A percentile compares a stretch with the other conserved stretches of the same genome.
These are phyloP conservation scores for Ceratonia siliqua DNA, from an alignment of 306 rosid species.

Conservation along the genomic window DNA sequence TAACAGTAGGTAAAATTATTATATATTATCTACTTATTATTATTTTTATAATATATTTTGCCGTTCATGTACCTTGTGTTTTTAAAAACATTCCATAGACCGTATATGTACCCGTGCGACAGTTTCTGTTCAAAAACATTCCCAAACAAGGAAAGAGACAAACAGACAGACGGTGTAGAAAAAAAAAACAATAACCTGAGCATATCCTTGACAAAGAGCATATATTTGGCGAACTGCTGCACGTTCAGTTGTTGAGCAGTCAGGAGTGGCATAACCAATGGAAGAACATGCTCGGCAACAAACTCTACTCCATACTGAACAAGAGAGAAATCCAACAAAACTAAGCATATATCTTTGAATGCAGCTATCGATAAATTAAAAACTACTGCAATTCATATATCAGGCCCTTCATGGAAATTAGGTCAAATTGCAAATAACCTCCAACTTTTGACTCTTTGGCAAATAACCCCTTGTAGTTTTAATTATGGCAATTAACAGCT, in stretches of 20 bases:
- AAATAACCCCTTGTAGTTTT: too few relatives aligned
- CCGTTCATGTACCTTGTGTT: too few relatives aligned
- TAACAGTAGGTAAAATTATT: too few relatives aligned
- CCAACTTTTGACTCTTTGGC: too few relatives aligned
- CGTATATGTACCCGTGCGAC: too few relatives aligned
- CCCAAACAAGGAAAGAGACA: not conserved
- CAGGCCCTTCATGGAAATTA: slow-evolving; percentile 8
- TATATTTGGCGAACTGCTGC: slow-evolving; percentile 98
- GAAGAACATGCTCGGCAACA: slow-evolving; percentile 97
- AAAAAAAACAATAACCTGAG: slow-evolving; percentile 68
- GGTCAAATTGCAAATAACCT: too few relatives aligned
- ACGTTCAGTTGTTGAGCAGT: slow-evolving; percentile 89
- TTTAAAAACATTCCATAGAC: too few relatives aligned
- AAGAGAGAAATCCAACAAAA: slow-evolving; percentile 42
- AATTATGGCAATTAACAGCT: too few relatives aligned
- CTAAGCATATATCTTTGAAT: slow-evolving; percentile 28
- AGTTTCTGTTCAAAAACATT: too few relatives aligned
- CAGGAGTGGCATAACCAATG: slow-evolving; percentile 76
- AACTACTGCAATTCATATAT: slow-evolving; percentile 13
- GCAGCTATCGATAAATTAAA: not conserved
- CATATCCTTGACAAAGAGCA: slow-evolving; percentile 97
- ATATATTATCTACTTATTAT: too few relatives aligned
- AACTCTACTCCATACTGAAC: slow-evolving; percentile 89
- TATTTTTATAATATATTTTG: too few relatives aligned
- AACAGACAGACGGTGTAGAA: not conserved